Base-by-base conservation (phyloP, 2,329 filamentous ascomycete genomes). In the Xylaria sp. region DNA sequence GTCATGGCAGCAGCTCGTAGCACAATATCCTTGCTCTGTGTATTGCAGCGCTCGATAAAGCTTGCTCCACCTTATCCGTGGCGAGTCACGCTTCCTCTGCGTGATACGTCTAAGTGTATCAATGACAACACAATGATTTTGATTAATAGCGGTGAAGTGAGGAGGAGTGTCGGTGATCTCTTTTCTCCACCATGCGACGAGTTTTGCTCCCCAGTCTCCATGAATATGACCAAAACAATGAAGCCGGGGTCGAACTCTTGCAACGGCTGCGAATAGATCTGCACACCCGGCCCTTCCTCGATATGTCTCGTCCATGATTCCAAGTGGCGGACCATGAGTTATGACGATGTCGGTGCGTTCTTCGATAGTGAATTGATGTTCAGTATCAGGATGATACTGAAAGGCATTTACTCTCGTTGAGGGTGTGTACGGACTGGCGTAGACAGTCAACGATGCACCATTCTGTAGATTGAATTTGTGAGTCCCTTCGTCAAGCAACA, bases 201-300 rank as follows among this genome's bases (percentile, higher is more conserved):
- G 68, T 61, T 84, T 85, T 0, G 82, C 84, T 2, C 89, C 89
- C 86, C 87, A 91, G 0, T 81, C 83, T 71, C 88, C 85, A 73
- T 89, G 87, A n/a, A 88, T 84, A 69, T 89, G 87, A 0, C 87
- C 87, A 66, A 88, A 89, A 74, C 86, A 88, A 74, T 88, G 85
- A 3, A 89, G 70, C 6, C 75, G 74, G 1, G 87, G 86, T 32
- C 78, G 79, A 1, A 82, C 80, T 0, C 74, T 73, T 1, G 81
- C 78, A 0, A 89, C 73, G 0, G 86, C 84, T 0, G 74, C 75
- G 62, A 87, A 82, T 2, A 89, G 80, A 18, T 80, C 69, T 0
- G 72, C 71, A 66, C 84, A 84, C 23, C 87, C 85, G 21, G 79
- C 80, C 16, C 77, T 58, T n/a, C 66, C 69, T 9, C 64, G 71